Percentiles rank a stretch among this genome's conserved stretches.
These are phyloP conservation scores for Dichotomocladium elegans DNA, from an alignment of 371 early-diverging fungal species.

Conservation along the genomic window DNA sequence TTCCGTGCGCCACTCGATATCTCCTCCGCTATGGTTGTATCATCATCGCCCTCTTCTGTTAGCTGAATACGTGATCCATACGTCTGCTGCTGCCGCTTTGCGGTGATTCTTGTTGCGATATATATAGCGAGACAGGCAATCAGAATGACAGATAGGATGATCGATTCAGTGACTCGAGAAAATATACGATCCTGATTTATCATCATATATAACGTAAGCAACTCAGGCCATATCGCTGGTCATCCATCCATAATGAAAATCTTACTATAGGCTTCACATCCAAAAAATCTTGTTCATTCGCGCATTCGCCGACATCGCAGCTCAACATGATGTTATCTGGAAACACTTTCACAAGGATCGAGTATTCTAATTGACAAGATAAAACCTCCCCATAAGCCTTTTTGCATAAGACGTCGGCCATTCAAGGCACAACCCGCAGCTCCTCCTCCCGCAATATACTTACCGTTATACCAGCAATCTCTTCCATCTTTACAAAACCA, in stretches of 20 bases:
- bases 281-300: constrained; percentile 40
- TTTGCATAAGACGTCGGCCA: background rate
- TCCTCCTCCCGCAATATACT: background rate
- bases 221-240: too few relatives aligned
- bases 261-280: constrained; percentile 38
- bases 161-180: constrained; percentile 33
- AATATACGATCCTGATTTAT: constrained; percentile 37
- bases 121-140: constrained; percentile 26
- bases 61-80: constrained; percentile 34
- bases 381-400: background rate
- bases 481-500: constrained; percentile 47
- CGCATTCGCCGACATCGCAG: constrained; percentile 63
- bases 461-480: constrained; percentile 58
- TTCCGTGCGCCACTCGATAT: constrained; percentile 4
- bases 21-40: constrained; percentile 1
- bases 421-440: background rate
- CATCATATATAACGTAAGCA: background rate
- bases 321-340: constrained; percentile 52
- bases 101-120: constrained; percentile 22
- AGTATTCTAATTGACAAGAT: constrained; percentile 53
- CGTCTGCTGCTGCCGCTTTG: constrained; percentile 29
- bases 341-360: constrained; percentile 46
- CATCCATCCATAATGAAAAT: background rate
- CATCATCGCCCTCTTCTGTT: constrained; percentile 13
- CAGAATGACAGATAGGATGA: constrained; percentile 27